Evolutionary conservation across 2,329 filamentous ascomycete genomes (phyloP).

Genomic region (Fusarium heterosporum): DNA sequence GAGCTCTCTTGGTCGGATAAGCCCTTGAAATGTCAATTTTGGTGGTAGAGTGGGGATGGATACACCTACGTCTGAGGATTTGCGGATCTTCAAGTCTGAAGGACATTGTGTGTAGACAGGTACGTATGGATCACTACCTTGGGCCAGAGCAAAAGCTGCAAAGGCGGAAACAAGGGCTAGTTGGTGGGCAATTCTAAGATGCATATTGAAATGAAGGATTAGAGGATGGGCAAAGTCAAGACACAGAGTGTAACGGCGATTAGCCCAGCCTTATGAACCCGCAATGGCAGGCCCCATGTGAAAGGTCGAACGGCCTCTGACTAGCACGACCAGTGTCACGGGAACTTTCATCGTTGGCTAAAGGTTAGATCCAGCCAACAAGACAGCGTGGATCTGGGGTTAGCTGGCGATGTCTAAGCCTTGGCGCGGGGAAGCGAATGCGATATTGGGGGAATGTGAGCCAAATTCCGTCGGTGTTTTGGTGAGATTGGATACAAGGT

Average conservation of each 20-base stretch:
- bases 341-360: slow-evolving; percentile 11
- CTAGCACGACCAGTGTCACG: not conserved
- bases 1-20: slow-evolving; percentile 39
- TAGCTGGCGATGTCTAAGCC: not conserved
- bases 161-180: not conserved
- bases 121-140: slow-evolving; percentile 26
- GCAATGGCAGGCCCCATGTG: not conserved
- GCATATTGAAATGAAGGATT: not conserved
- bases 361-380: slow-evolving; percentile 15
- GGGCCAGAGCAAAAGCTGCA: not conserved
- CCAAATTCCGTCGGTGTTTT: not conserved
- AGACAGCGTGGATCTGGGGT: not conserved
- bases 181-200: not conserved
- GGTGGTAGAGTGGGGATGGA: rapidly evolving
- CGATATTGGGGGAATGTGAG: not conserved
- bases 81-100: slow-evolving; percentile 14
- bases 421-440: not conserved
- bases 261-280: not conserved
- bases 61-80: slow-evolving; percentile 10
- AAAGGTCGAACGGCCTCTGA: not conserved
- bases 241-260: not conserved
- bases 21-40: slow-evolving; percentile 14
- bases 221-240: too few relatives aligned
- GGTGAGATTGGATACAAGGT: not conserved
- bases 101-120: slow-evolving; percentile 33